Evolutionary conservation across 176 grass and related monocot genomes (phyloP).

Genomic region (Hyparrhenia diplandra): DNA sequence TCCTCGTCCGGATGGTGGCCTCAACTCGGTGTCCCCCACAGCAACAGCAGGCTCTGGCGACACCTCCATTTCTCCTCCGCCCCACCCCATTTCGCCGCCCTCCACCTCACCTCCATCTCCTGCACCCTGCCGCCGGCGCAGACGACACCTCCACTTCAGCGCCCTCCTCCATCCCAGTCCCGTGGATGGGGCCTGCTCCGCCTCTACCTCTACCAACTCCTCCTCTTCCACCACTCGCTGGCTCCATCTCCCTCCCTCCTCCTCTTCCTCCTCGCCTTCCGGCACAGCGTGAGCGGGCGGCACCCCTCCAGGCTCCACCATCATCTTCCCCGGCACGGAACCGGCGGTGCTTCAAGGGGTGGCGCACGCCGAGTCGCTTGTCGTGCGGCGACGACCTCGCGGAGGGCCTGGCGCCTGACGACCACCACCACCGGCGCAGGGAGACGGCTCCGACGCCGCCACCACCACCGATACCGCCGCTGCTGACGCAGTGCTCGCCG

Average conservation of each 20-base stretch:
- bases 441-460: neutral
- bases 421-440: neutral
- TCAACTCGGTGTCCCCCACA: neutral
- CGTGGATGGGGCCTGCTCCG: conserved; percentile 1
- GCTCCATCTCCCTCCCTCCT: neutral
- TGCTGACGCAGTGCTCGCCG: conserved; percentile 6
- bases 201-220: neutral
- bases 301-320: conserved; percentile 48
- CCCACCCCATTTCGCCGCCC: neutral
- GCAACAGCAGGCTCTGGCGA: conserved; percentile 12
- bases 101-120: conserved; percentile 2
- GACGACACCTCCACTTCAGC: conserved; percentile 26
- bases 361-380: conserved; percentile 58
- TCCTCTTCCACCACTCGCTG: conserved; percentile 36
- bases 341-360: conserved; percentile 57
- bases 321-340: conserved; percentile 51
- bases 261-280: neutral
- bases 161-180: neutral
- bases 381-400: conserved; percentile 25
- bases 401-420: neutral
- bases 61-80: conserved; percentile 7
- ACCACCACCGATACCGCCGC: conserved; percentile 8
- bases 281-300: neutral
- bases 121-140: neutral
- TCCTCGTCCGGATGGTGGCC: neutral